These are phyloP conservation scores for Collybia mongolica DNA, from an alignment of 768 basidiomycete species.

Conservation along the genomic window DNA sequence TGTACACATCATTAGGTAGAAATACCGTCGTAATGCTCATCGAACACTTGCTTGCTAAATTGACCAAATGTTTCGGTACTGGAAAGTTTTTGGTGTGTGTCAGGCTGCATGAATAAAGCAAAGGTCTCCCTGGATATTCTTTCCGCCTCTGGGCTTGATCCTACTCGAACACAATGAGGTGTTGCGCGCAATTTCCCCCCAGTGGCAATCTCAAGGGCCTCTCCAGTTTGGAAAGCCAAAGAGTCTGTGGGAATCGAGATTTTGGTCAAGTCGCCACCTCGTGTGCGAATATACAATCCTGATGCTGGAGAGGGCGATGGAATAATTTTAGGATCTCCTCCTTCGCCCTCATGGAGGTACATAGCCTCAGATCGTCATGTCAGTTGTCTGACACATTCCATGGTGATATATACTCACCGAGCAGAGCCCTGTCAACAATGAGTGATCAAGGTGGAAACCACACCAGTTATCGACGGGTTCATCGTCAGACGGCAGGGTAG, in stretches of 20 bases:
- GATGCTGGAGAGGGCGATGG: constrained; percentile 71
- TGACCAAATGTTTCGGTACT: constrained; percentile 78
- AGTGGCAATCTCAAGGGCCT: constrained; percentile 91
- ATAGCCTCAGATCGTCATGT: constrained; percentile 64
- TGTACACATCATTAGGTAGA: constrained; percentile 20
- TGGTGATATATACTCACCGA: constrained; percentile 46
- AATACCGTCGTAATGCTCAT: constrained; percentile 43
- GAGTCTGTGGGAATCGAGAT: constrained; percentile 84
- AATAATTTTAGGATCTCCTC: constrained; percentile 44
- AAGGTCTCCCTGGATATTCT: constrained; percentile 82
- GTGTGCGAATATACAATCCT: constrained; percentile 89
- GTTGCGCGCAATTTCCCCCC: constrained; percentile 81
- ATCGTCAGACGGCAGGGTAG: constrained; percentile 40
- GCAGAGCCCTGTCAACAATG: constrained; percentile 88
- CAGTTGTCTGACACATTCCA: neutral
- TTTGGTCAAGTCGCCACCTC: constrained; percentile 75
- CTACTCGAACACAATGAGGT: constrained; percentile 90
- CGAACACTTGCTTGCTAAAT: constrained; percentile 83
- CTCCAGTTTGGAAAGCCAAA: constrained; percentile 95
- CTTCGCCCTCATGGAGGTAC: constrained; percentile 60
- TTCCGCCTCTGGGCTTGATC: constrained; percentile 40
- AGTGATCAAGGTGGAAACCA: constrained; percentile 94
- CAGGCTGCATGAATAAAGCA: constrained; percentile 87
- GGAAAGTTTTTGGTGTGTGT: constrained; percentile 74
- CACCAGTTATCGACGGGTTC: constrained; percentile 87